Conservation (phyloP, 495 filamentous ascomycete genomes). For the Lophiotrema nucula region DNA sequence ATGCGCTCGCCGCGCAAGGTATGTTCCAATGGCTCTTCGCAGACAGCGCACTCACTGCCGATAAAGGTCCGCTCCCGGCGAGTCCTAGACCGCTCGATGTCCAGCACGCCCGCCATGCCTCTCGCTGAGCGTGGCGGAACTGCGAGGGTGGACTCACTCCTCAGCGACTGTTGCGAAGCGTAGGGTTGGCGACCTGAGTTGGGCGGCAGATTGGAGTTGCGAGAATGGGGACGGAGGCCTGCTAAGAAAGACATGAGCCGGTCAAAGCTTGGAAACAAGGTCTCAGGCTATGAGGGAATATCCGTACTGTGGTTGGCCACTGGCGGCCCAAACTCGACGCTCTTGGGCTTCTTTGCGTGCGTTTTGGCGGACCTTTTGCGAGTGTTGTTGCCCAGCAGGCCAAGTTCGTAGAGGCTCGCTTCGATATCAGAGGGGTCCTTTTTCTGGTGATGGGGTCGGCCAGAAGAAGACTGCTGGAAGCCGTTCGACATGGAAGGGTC, state of each 20-base stretch:
- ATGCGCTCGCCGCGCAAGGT: slow-evolving; percentile 93
- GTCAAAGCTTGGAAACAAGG: slow-evolving; percentile 30
- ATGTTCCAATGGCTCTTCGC: slow-evolving; percentile 95
- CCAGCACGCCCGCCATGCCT: slow-evolving; percentile 70
- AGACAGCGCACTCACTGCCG: slow-evolving; percentile 91
- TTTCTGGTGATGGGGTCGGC: slow-evolving; percentile 19
- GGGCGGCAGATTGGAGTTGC: neutral
- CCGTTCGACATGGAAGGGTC: slow-evolving; percentile 32
- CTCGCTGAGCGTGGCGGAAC: slow-evolving; percentile 45
- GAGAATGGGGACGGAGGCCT: slow-evolving; percentile 35
- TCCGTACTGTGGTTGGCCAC: slow-evolving; percentile 32
- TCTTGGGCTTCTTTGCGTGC: slow-evolving; percentile 25
- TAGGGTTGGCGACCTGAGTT: slow-evolving; percentile 6
- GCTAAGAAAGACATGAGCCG: slow-evolving; percentile 35
- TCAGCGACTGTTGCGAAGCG: slow-evolving; percentile 11
- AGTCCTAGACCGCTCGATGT: slow-evolving; percentile 74
- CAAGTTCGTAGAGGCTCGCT: slow-evolving; percentile 32
- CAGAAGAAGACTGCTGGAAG: slow-evolving; percentile 14
- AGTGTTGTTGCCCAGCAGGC: slow-evolving; percentile 29
- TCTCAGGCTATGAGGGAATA: slow-evolving; percentile 13
- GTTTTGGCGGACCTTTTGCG: slow-evolving; percentile 21
- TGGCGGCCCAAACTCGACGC: slow-evolving; percentile 32
- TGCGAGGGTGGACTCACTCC: slow-evolving; percentile 21
- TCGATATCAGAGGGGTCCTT: slow-evolving; percentile 21
- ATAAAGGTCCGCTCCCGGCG: slow-evolving; percentile 93